These are phyloP conservation scores for Chenopodium formosanum DNA, from an alignment of 148 eudicot species.

Conservation along the genomic window DNA sequence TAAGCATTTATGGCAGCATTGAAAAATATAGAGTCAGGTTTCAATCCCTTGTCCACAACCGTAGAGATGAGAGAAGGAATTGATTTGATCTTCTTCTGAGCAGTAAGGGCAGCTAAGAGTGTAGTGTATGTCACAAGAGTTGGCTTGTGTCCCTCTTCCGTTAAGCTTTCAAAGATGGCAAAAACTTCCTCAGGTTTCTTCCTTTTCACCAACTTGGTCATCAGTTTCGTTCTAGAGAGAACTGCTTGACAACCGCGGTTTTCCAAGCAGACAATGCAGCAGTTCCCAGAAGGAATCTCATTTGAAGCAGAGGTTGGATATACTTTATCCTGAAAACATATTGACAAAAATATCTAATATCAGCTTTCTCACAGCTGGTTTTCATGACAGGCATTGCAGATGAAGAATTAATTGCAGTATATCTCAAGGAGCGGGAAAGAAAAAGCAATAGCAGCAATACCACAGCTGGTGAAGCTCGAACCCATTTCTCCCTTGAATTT, in stretches of 20 bases:
- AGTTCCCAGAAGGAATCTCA: slow-evolving; percentile 29
- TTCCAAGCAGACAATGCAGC: slow-evolving; percentile 54
- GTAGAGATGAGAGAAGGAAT: slow-evolving; percentile 66
- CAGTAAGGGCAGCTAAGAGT: slow-evolving; percentile 68
- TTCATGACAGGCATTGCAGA: background rate
- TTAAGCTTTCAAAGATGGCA: slow-evolving; percentile 52
- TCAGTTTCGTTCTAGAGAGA: slow-evolving; percentile 74
- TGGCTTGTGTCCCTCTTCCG: slow-evolving; percentile 81
- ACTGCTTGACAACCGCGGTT: slow-evolving; percentile 66
- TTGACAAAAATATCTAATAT: background rate
- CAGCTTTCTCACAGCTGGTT: background rate
- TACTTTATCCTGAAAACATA: slow-evolving; percentile 34
- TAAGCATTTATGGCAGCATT: slow-evolving; percentile 90
- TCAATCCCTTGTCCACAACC: slow-evolving; percentile 63
- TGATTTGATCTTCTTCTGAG: slow-evolving; percentile 60
- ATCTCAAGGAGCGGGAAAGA: background rate
- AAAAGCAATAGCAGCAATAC: slow-evolving; percentile 30
- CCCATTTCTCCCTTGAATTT: slow-evolving; percentile 47
- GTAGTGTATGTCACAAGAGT: slow-evolving; percentile 85
- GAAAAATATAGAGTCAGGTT: slow-evolving; percentile 86
- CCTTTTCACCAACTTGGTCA: slow-evolving; percentile 66
- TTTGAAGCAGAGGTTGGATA: slow-evolving; percentile 37
- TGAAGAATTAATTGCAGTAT: background rate
- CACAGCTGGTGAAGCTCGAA: slow-evolving; percentile 64
- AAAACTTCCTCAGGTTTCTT: slow-evolving; percentile 66